Base-by-base conservation (phyloP, 78 protist genomes). In the Dictyostelium firmibasis region DNA sequence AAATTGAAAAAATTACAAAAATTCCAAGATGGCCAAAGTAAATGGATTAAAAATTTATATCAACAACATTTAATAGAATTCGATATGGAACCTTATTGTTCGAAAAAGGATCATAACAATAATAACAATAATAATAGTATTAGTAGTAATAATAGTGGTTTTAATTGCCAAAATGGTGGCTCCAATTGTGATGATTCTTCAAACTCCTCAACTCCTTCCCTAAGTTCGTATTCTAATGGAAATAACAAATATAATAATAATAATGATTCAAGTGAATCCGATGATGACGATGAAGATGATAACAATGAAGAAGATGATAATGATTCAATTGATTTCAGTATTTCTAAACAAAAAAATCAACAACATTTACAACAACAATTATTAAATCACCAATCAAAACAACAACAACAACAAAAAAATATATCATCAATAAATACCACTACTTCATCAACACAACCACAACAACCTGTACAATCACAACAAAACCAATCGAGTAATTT, bases 1-100 rank as follows among this genome's bases (percentile, higher is more conserved):
- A 88, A 88, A 44, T 41, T 88, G 18, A 88, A 79, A 35, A 88
- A 60, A 11, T 31, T 88, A 23, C 81, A 53, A 76, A 76, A 88
- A 14, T 88, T 53, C 3, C 93, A 88, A 76, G 93, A 88, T 29
- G 57, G 83, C 18, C 93, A 88, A 79, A 47, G 83, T 8, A 79
- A 88, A 79, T 88, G 93, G 93, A 88, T 88, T 2, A 88, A 79
- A 50, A 88, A 79, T 44, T 77, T 88, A 14, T 88, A 78, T 64
- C 79, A 44, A 16, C 93, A 79, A 79, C 93, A 88, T 64, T 36
- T 31, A 38, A 64, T 76, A 10, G 60, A 75, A 23, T 88, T 76
- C 33, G 93, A 88, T 50, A 77, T 82, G 86, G 75, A 57, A 16
- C 86, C 86, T 1, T 82, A 82, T 60, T 44, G 53, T 57, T 14